phyloP scores from a whole-genome alignment of 495 filamentous ascomycete genomes.

The Thozetella sp. region DNA sequence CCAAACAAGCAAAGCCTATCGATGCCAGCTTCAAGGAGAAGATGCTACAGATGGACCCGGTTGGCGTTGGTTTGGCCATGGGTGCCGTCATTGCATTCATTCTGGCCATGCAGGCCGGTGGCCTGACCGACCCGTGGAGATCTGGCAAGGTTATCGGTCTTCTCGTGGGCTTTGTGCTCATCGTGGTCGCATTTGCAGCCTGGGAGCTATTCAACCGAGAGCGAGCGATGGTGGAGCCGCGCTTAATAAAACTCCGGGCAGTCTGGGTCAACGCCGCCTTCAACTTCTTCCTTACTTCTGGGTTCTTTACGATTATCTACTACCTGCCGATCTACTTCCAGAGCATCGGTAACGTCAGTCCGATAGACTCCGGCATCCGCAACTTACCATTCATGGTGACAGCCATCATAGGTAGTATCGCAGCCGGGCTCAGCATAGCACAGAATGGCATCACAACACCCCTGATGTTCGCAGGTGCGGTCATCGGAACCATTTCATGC shows the following conservation, averaged over 20 bases:
- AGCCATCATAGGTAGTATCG: constrained; percentile 2
- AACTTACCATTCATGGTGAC: constrained; percentile 44
- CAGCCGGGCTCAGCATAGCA: background rate
- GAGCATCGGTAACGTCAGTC: constrained; percentile 33
- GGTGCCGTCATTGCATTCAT: constrained; percentile 37
- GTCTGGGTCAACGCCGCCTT: constrained; percentile 27
- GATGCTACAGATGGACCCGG: constrained; percentile 20
- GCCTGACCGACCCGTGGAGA: constrained; percentile 41
- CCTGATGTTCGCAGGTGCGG: constrained; percentile 10
- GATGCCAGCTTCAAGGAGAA: constrained; percentile 35
- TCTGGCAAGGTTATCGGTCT: constrained; percentile 38
- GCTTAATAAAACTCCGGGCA: constrained; percentile 35
- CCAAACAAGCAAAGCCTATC: constrained; percentile 25
- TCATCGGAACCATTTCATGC: constrained; percentile 10
- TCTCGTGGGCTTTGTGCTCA: constrained; percentile 36
- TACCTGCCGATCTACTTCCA: constrained; percentile 56
- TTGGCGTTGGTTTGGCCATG: constrained; percentile 35
- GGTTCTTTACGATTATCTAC: constrained; percentile 33
- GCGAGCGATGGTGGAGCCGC: constrained; percentile 26
- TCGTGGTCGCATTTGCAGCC: constrained; percentile 21
- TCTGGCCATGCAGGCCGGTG: constrained; percentile 47
- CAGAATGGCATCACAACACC: background rate
- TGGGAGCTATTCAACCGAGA: constrained; percentile 28
- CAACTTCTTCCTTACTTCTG: constrained; percentile 31
- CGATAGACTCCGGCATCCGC: constrained; percentile 40